Evolutionary conservation across 2,329 filamentous ascomycete species (phyloP), one percentile per base, ranked within the genome.

Genomic region (Byssothecium circinans): DNA sequence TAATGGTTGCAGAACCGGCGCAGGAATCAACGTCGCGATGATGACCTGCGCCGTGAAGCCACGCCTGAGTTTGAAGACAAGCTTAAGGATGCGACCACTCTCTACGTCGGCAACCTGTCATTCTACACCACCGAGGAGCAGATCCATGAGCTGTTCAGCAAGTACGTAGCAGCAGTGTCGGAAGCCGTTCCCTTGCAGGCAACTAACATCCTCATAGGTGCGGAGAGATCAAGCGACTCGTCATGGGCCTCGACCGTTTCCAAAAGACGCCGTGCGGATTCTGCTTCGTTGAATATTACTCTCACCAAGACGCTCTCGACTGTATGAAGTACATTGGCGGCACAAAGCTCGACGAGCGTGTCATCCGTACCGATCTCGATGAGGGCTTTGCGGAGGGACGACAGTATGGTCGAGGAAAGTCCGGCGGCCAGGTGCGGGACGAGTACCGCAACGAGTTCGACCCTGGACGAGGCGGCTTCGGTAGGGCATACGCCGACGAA

Each of bases 281-380:
- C 80, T 99, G 94, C 79, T 99, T 99, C 68, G 94, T 99, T 65
- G 94, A 99, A 75, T 99, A 99, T 77, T 97, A 96, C 78, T 96
- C 87, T 23, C 94, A 97, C 72, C 87, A 96, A 68, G 94, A 99
- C 72, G 94, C 94, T 8, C 81, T 99, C 41, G 94, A 99, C 71
- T 97, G 92, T 74, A 86, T 99, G 85, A 99, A 97, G 75, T 99
- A 97, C 71, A 87, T 99, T 64, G 94, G 94, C 46, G 94, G 94
- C 48, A 99, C 94, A 29, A 99, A 99, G 78, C 82, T 99, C 37
- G 94, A 99, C 72, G 94, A 99, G 79, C 86, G 94, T 61, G 87
- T 99, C 67, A 96, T 99, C 67, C 82, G 94, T 50, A 96, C 92
- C 19, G 94, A 99, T 75, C 74, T 97, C 40, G 94, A 99, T 67